Percentiles rank a stretch among this genome's conserved stretches.
Evolutionary conservation across 768 basidiomycete genomes (phyloP).

Genomic region (Coprinopsis strossmayeri): DNA sequence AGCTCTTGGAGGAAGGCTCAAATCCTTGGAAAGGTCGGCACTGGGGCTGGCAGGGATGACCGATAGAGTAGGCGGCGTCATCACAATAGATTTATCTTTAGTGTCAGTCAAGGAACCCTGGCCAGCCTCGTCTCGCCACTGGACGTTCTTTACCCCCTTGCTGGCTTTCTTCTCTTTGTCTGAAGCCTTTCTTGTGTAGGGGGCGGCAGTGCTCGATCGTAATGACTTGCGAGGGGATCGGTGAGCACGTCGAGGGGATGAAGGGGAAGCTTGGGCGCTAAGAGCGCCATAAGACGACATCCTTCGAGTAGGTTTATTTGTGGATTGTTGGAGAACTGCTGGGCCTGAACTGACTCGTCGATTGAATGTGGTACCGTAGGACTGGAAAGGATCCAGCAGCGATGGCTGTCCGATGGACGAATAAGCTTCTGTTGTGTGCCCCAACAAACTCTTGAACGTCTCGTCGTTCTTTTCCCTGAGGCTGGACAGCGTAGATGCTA

Average conservation of each 20-base stretch:
- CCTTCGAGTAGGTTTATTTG: conserved; percentile 26
- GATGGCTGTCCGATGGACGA: conserved; percentile 5
- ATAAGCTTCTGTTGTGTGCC: conserved; percentile 61
- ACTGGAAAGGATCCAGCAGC: conserved; percentile 32
- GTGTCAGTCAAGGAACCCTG: conserved; percentile 73
- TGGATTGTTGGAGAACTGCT: conserved; percentile 30
- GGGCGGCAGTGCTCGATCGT: conserved; percentile 55
- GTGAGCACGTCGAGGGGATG: conserved; percentile 40
- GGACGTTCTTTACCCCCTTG: conserved; percentile 66
- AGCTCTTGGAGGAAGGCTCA: conserved; percentile 19
- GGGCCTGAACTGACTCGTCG: conserved; percentile 47
- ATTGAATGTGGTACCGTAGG: conserved; percentile 42
- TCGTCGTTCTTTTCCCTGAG: conserved; percentile 66
- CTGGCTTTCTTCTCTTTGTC: conserved; percentile 39
- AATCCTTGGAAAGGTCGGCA: conserved; percentile 16
- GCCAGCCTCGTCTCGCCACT: conserved; percentile 86
- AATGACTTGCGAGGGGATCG: conserved; percentile 68
- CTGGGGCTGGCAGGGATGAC: conserved; percentile 40
- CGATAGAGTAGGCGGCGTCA: conserved; percentile 19
- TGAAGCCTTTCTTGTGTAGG: conserved; percentile 48
- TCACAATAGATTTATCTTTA: conserved; percentile 24
- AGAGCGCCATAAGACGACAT: conserved; percentile 33
- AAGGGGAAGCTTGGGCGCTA: conserved; percentile 43
- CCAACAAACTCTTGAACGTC: conserved; percentile 59
- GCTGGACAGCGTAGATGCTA: conserved; percentile 44